Evolutionary conservation across 1,284 basidiomycete species (phyloP).

Genomic region (Pyrrhoderma noxium): DNA sequence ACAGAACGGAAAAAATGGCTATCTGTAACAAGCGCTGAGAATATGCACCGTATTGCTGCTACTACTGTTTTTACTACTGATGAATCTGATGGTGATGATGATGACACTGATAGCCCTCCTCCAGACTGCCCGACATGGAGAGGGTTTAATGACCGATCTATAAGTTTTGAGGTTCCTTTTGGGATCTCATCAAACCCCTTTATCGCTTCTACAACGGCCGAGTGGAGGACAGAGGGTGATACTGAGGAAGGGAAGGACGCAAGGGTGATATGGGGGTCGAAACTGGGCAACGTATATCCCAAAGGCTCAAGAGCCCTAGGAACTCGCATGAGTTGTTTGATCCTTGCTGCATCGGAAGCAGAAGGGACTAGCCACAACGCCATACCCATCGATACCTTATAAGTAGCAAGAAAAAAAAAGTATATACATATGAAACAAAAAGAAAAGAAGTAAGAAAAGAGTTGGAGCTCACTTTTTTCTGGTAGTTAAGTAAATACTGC

Average conservation of each 20-base stretch:
- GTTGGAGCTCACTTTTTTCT: no score
- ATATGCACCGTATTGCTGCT: constrained; percentile 35
- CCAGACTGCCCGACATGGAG: no score
- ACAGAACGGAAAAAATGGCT: constrained; percentile 64
- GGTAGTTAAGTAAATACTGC: no score
- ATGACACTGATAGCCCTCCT: neutral
- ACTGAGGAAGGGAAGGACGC: constrained; percentile 37
- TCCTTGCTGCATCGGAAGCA: constrained; percentile 29
- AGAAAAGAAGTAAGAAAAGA: neutral
- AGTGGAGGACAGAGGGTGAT: constrained; percentile 29
- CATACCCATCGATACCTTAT: constrained; percentile 7
- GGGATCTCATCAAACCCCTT: constrained; percentile 2
- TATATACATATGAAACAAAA: neutral
- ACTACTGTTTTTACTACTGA: no score
- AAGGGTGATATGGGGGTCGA: constrained; percentile 67
- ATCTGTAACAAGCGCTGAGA: constrained; percentile 48
- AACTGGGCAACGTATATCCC: constrained; percentile 45
- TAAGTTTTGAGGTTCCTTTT: constrained; percentile 1
- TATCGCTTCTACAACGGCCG: constrained; percentile 33
- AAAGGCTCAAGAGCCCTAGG: constrained; percentile 22
- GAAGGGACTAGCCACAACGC: constrained; percentile 17
- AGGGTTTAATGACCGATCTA: neutral
- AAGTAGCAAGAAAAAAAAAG: neutral
- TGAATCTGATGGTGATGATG: neutral
- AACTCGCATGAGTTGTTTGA: constrained; percentile 41